Percentiles rank a stretch among this genome's conserved stretches.
Evolutionary conservation across 192 early-diverging fungal species (phyloP).

Genomic region (Entomortierella parvispora): DNA sequence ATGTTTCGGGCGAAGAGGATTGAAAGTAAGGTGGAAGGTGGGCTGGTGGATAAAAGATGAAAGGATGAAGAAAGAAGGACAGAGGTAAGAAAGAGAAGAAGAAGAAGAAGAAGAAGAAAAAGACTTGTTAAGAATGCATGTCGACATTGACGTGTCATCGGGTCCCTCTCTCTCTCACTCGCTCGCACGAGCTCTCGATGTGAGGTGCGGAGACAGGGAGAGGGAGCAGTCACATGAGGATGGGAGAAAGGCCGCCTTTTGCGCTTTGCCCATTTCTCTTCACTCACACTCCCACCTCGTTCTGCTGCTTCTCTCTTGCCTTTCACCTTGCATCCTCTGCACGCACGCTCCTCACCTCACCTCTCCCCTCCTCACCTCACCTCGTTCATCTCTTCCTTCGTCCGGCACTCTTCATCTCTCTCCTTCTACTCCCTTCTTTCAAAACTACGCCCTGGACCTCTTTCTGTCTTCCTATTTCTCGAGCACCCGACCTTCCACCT

Average conservation of each 20-base stretch:
- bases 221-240: too few relatives aligned
- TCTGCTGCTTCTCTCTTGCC: neutral
- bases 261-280: too few relatives aligned
- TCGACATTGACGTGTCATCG: neutral
- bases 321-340: neutral
- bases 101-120: neutral
- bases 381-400: neutral
- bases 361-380: neutral
- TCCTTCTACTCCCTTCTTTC: neutral
- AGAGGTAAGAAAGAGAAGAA: too few relatives aligned
- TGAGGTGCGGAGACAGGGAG: too few relatives aligned
- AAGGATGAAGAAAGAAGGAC: neutral
- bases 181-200: too few relatives aligned
- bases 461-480: neutral
- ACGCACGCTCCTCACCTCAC: neutral
- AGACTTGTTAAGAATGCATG: neutral
- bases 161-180: too few relatives aligned
- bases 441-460: neutral
- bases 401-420: constrained; percentile 1
- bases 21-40: neutral
- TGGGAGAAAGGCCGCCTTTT: too few relatives aligned
- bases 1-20: neutral
- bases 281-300: too few relatives aligned
- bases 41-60: neutral
- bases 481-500: constrained; percentile 1